Conservation (phyloP, 164 flowering plant species). For the Vitis rupestris region DNA sequence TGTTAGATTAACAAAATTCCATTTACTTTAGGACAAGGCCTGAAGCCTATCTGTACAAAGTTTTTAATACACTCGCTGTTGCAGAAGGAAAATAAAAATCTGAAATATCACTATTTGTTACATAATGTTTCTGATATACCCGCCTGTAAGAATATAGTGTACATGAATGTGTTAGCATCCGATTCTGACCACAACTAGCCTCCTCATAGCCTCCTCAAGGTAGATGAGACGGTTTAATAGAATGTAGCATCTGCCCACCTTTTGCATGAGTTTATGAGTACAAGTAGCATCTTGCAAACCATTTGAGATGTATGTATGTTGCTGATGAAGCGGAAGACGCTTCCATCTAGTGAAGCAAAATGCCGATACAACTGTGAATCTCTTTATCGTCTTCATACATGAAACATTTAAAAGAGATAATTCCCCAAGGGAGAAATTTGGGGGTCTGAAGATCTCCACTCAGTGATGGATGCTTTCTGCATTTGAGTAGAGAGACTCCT, state of each 20-base stretch:
- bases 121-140: constrained; percentile 4
- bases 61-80: constrained; percentile 1
- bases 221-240: background rate
- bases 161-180: constrained; percentile 6
- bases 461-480: background rate
- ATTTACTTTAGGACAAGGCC: constrained; percentile 7
- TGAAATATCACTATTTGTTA: constrained; percentile 1
- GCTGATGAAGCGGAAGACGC: background rate
- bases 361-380: background rate
- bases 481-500: background rate
- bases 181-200: background rate
- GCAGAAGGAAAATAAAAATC: background rate
- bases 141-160: constrained; percentile 7
- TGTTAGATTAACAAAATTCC: background rate
- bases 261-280: background rate
- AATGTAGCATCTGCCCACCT: background rate
- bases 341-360: background rate
- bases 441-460: too few relatives aligned
- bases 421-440: background rate
- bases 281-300: constrained; percentile 1
- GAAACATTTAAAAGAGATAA: background rate
- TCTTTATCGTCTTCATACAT: background rate
- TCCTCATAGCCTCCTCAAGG: constrained; percentile 1
- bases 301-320: constrained; percentile 1
- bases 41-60: constrained; percentile 14